Evolutionary conservation across 140 eudicot genomes (phyloP).

Genomic region (Anethum foeniculum): DNA sequence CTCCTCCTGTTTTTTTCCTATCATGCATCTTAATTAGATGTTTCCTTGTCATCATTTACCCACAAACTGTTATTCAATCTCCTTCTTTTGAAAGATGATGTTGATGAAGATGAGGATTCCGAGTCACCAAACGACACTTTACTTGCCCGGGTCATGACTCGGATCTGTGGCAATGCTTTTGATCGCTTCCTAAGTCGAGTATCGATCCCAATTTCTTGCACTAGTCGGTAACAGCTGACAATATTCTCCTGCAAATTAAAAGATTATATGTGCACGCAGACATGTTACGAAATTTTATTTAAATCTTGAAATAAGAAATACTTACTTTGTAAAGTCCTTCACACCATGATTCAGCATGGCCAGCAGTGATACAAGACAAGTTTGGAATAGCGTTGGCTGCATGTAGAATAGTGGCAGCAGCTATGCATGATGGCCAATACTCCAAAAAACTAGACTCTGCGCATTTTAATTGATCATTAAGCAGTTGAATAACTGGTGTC

Average conservation of each 20-base stretch:
- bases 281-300: neutral
- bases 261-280: neutral
- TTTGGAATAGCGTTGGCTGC: conserved; percentile 75
- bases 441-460: conserved; percentile 74
- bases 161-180: conserved; percentile 52
- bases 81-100: conserved; percentile 53
- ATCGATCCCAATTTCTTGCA: conserved; percentile 30
- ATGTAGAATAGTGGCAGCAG: conserved; percentile 83
- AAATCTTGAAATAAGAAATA: neutral
- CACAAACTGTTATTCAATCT: conserved; percentile 58
- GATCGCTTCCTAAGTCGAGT: conserved; percentile 30
- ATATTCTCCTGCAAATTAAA: conserved; percentile 53
- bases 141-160: conserved; percentile 54
- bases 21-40: conserved; percentile 32
- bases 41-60: conserved; percentile 69
- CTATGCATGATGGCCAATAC: conserved; percentile 93
- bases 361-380: conserved; percentile 64
- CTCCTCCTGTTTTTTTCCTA: conserved; percentile 10
- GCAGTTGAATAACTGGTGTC: neutral
- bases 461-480: neutral
- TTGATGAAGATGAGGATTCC: conserved; percentile 38
- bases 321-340: conserved; percentile 79
- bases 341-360: conserved; percentile 84
- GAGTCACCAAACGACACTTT: conserved; percentile 32
- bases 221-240: conserved; percentile 40